Evolutionary conservation across 2,329 filamentous ascomycete species (phyloP).

Genomic region (Botrytis aclada): DNA sequence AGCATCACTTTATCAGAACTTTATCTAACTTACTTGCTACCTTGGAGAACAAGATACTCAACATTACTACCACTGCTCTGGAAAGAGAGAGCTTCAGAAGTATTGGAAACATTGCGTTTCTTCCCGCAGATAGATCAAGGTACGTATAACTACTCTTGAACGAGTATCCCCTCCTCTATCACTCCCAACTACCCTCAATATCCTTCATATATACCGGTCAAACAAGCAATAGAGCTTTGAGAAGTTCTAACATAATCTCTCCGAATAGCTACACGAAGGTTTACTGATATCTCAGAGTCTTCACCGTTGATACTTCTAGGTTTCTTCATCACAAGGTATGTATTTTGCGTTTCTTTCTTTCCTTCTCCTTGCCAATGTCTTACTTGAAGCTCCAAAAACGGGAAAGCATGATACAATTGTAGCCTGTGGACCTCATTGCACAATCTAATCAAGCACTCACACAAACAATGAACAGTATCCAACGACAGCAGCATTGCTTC

Average conservation of each 20-base stretch:
- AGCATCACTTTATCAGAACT: not conserved
- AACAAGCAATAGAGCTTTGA: not conserved
- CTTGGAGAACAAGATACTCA: not conserved
- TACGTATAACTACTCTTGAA: not conserved
- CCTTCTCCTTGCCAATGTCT: too few relatives aligned
- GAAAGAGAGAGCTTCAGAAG: not conserved
- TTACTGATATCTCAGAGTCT: not conserved
- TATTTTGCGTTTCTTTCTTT: not conserved
- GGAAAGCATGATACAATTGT: too few relatives aligned
- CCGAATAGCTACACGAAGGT: not conserved
- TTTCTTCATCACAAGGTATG: not conserved
- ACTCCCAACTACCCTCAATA: not conserved
- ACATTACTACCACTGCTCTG: not conserved
- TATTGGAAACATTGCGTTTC: not conserved
- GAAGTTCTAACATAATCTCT: not conserved
- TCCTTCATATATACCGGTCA: not conserved
- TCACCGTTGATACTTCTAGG: not conserved
- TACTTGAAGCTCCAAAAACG: not conserved
- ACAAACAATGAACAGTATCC: not conserved
- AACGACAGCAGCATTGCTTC: not conserved
- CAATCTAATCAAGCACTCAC: not conserved
- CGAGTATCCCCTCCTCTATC: not conserved
- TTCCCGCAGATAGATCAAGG: not conserved
- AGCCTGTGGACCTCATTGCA: not conserved
- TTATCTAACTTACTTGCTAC: not conserved